A percentile compares a stretch with the other conserved stretches of the same genome.
phyloP scores from a whole-genome alignment of 345 rosid species.

The Rhodamnia rubescens region DNA sequence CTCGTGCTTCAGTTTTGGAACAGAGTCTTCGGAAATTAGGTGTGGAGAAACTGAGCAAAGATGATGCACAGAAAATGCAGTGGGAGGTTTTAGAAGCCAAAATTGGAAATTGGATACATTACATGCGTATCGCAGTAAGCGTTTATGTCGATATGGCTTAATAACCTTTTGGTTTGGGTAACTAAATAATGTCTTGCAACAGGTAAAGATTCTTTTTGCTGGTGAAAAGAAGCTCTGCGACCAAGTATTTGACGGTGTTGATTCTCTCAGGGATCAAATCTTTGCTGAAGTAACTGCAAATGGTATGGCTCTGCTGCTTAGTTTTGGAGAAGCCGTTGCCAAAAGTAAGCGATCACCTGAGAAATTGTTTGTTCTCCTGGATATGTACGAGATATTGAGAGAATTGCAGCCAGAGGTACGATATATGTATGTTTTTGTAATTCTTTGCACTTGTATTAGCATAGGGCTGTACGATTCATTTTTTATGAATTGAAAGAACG shows the following conservation, averaged over 20 bases:
- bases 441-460: background rate
- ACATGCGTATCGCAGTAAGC: conserved; percentile 85
- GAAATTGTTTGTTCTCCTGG: conserved; percentile 79
- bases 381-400: conserved; percentile 98
- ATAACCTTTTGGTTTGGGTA: background rate
- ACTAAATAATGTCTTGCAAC: conserved; percentile 15
- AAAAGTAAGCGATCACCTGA: conserved; percentile 98
- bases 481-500: background rate
- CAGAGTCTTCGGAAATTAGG: conserved; percentile 86
- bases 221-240: conserved; percentile 88
- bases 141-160: background rate
- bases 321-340: conserved; percentile 95
- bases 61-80: conserved; percentile 95
- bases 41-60: conserved; percentile 89
- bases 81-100: conserved; percentile 98
- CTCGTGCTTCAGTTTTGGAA: conserved; percentile 79
- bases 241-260: conserved; percentile 64
- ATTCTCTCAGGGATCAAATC: conserved; percentile 70
- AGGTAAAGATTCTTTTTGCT: conserved; percentile 83
- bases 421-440: background rate
- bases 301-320: conserved; percentile 71
- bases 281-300: conserved; percentile 82
- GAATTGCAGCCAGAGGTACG: conserved; percentile 88
- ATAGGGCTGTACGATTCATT: background rate
- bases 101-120: conserved; percentile 95